Evolutionary conservation across 805 yeast species (phyloP), one percentile per base, ranked within the genome.

Genomic region (Metschnikowia amazonensis): DNA sequence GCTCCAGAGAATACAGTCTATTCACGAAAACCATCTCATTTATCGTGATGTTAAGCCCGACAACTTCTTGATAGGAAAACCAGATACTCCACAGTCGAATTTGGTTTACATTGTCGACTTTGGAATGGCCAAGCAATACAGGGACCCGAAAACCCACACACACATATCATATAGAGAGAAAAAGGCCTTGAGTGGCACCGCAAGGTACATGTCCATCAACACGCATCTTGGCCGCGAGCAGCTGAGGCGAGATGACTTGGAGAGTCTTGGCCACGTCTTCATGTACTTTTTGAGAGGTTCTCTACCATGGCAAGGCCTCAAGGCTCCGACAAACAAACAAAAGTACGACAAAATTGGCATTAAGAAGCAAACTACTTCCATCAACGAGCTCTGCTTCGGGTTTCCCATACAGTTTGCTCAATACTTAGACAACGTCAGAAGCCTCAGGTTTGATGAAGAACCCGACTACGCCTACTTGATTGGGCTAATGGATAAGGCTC

Each of bases 31-130:
- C 66, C 92, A 89, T 64, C 77, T 94, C 55, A 94, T 94, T 53
- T 94, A 90, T 68, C 80, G 99, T 60, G 99, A 94, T 67, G 94
- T 94, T 66, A 94, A 94, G 66, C 99, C 99, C 0, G 99, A 94
- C 65, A 94, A 94, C 70, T 94, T 94, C 58, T 75, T 94, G 53
- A 88, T 94, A 59, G 98, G 98, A 14, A 81, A 89, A 60, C 95
- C 94, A 10, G 86, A 84, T 36, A 77, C 89, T 34, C 81, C 86
- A 13, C 86, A 87, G 57, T 95, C 90, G 47, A 89, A 90, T 63
- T 76, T 78, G 47, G 87, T 94, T 43, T 89, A 88, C 67, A 75
- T 94, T 51, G 95, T 94, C 45, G 99, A 94, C 69, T 94, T 94
- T 64, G 99, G 99, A 52, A 94, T 94, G 98, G 98, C 98, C 25